Evolutionary conservation across 768 basidiomycete genomes (phyloP).

Genomic region (Lactarius deliciosus): DNA sequence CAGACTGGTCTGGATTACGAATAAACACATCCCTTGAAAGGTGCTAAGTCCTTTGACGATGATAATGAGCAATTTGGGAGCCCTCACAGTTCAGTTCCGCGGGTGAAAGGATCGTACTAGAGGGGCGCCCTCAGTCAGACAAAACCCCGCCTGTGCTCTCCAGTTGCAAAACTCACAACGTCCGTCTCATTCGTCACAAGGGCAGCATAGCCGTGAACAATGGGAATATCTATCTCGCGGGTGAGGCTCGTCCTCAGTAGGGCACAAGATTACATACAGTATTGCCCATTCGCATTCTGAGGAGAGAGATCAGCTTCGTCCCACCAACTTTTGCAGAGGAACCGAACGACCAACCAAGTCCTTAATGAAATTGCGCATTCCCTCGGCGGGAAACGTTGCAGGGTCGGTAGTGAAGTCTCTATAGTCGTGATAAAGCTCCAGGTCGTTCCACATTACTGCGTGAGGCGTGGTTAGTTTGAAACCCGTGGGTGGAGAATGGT

Average conservation of each 20-base stretch:
- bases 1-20: conserved; percentile 70
- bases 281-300: conserved; percentile 48
- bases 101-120: conserved; percentile 66
- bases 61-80: neutral
- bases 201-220: conserved; percentile 63
- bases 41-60: neutral
- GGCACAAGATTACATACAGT: conserved; percentile 37
- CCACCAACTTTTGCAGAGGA: neutral
- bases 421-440: conserved; percentile 67
- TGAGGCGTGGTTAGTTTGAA: conserved; percentile 6
- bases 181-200: conserved; percentile 60
- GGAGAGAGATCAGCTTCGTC: neutral
- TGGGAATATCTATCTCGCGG: conserved; percentile 55
- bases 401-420: conserved; percentile 73
- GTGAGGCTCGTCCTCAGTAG: neutral
- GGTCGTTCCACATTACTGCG: conserved; percentile 76
- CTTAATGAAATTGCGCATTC: conserved; percentile 52
- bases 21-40: conserved; percentile 60
- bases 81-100: conserved; percentile 57
- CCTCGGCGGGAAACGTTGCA: conserved; percentile 55
- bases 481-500: neutral
- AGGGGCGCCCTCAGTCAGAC: neutral
- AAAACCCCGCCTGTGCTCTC: neutral
- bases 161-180: conserved; percentile 44
- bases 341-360: conserved; percentile 48